A percentile compares a stretch with the other conserved stretches of the same genome.
phyloP scores from a whole-genome alignment of 495 filamentous ascomycete genomes.

The Aspergillus ostianus region DNA sequence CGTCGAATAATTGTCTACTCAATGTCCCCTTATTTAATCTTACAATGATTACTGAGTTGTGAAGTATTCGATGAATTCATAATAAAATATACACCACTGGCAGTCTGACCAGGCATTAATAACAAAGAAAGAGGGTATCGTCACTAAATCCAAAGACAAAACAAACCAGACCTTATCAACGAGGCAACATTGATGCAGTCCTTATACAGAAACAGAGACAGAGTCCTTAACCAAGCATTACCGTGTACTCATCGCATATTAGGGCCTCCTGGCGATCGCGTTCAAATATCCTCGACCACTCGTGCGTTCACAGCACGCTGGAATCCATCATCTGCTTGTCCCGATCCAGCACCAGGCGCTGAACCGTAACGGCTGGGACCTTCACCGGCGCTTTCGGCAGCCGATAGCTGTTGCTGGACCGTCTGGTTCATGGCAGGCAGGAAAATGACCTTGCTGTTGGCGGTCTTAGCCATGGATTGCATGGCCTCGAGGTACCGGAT shows the following conservation, averaged over 20 bases:
- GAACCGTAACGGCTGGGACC: conserved; percentile 54
- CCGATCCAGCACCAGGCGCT: conserved; percentile 9
- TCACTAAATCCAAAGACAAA: conserved; percentile 11
- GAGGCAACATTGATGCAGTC: conserved; percentile 1
- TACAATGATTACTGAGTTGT: too few relatives aligned
- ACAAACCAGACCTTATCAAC: conserved; percentile 6
- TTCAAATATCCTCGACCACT: conserved; percentile 82
- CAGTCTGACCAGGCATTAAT: not conserved
- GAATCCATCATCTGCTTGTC: conserved; percentile 57
- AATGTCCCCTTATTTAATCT: too few relatives aligned
- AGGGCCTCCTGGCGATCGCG: not conserved
- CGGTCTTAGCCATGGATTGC: conserved; percentile 96
- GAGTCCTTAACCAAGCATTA: conserved; percentile 10
- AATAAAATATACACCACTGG: not conserved
- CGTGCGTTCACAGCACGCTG: conserved; percentile 80
- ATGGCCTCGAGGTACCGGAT: conserved; percentile 99
- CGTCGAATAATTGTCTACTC: too few relatives aligned
- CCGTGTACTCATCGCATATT: conserved; percentile 13
- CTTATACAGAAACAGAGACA: conserved; percentile 9
- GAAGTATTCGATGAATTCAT: not conserved
- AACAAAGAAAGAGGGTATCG: not conserved
- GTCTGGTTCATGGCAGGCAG: conserved; percentile 61
- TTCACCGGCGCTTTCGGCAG: conserved; percentile 57
- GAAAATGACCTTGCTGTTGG: conserved; percentile 97
- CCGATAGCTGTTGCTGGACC: conserved; percentile 45